These are phyloP conservation scores for Polyplosphaeria fusca DNA, from an alignment of 495 filamentous ascomycete genomes.

Conservation along the genomic window DNA sequence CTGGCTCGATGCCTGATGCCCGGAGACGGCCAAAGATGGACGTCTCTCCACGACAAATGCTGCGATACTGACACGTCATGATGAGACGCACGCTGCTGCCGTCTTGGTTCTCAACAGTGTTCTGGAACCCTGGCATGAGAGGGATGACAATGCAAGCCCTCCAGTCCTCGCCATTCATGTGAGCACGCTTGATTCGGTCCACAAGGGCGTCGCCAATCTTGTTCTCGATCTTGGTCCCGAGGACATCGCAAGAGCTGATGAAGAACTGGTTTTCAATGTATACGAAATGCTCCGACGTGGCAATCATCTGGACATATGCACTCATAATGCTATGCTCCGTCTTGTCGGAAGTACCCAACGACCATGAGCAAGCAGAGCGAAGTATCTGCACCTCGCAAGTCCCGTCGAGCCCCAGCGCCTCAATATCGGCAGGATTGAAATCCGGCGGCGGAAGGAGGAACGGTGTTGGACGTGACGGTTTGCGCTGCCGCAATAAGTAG, in stretches of 20 bases:
- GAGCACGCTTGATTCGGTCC: constrained; percentile 80
- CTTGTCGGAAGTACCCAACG: constrained; percentile 75
- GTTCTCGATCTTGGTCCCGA: constrained; percentile 85
- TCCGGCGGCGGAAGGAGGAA: constrained; percentile 93
- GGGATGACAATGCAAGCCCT: constrained; percentile 92
- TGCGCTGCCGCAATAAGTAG: constrained; percentile 89
- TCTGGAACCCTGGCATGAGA: constrained; percentile 97
- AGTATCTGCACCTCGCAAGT: constrained; percentile 96
- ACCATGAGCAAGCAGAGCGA: constrained; percentile 86
- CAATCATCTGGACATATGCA: constrained; percentile 91
- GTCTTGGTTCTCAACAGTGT: constrained; percentile 88
- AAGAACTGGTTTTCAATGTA: constrained; percentile 99
- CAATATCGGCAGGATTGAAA: constrained; percentile 77
- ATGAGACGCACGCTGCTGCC: constrained; percentile 92
- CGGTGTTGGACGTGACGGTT: constrained; percentile 89
- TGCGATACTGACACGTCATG: constrained; percentile 96
- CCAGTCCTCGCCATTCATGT: constrained; percentile 84
- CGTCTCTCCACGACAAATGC: constrained; percentile 89
- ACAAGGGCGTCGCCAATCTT: constrained; percentile 93
- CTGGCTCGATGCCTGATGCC: constrained; percentile 82
- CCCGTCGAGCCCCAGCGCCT: constrained; percentile 81
- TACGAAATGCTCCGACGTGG: constrained; percentile 92
- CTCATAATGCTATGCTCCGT: constrained; percentile 93
- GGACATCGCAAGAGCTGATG: constrained; percentile 86
- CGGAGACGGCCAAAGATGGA: constrained; percentile 88